phyloP scores from a whole-genome alignment of 306 rosid genomes.

The Casuarina cunninghamiana region DNA sequence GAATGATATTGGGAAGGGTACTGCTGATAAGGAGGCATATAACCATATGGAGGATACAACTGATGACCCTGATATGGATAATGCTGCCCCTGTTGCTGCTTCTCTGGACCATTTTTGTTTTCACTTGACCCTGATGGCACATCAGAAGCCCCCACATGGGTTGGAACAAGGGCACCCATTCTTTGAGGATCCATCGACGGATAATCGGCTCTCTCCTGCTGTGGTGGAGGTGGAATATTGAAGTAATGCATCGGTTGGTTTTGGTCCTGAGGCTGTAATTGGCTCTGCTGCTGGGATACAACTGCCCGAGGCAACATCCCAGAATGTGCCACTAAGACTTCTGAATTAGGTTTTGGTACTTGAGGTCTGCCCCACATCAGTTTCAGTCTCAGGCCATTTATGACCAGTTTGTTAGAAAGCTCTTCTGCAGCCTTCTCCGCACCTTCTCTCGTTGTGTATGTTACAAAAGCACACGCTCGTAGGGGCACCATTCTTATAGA shows the following conservation, averaged over 20 bases:
- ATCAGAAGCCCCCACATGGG: slow-evolving; percentile 63
- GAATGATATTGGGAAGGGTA: slow-evolving; percentile 59
- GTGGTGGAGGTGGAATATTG: slow-evolving; percentile 71
- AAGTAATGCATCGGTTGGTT: slow-evolving; percentile 57
- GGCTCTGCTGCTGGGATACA: slow-evolving; percentile 88
- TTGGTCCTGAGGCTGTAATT: slow-evolving; percentile 47
- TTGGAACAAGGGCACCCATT: slow-evolving; percentile 79
- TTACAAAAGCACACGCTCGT: slow-evolving; percentile 91
- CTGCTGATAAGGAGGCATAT: slow-evolving; percentile 65
- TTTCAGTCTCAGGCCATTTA: slow-evolving; percentile 86
- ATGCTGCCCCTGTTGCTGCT: slow-evolving; percentile 61
- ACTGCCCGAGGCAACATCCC: slow-evolving; percentile 96
- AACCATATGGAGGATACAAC: slow-evolving; percentile 70
- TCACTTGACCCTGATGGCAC: slow-evolving; percentile 60
- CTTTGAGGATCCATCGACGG: slow-evolving; percentile 98
- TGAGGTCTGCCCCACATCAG: slow-evolving; percentile 97
- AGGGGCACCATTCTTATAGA: slow-evolving; percentile 89
- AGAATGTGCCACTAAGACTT: slow-evolving; percentile 71
- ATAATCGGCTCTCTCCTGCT: slow-evolving; percentile 71
- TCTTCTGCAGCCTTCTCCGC: slow-evolving; percentile 96
- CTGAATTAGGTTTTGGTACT: slow-evolving; percentile 65
- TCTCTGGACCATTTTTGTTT: slow-evolving; percentile 52
- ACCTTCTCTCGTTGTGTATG: slow-evolving; percentile 88
- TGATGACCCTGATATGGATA: slow-evolving; percentile 58
- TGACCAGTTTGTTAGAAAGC: slow-evolving; percentile 81